These are phyloP conservation scores for Wickerhamomyces canadensis DNA, from an alignment of 805 yeast genomes.

Conservation along the genomic window DNA sequence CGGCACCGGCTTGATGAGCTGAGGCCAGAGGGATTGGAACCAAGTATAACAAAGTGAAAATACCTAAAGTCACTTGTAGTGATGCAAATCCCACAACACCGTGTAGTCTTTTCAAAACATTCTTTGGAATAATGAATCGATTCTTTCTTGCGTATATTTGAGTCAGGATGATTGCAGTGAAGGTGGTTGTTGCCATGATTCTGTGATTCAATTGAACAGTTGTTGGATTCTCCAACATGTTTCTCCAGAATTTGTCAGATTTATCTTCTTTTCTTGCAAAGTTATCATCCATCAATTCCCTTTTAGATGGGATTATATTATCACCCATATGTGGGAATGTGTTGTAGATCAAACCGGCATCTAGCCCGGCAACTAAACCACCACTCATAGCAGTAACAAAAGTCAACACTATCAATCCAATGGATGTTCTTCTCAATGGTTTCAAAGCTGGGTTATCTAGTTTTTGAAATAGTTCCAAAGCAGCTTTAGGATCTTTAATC, in stretches of 20 bases:
- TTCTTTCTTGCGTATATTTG: constrained; percentile 62
- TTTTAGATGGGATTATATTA: constrained; percentile 62
- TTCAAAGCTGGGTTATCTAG: constrained; percentile 57
- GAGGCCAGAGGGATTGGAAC: constrained; percentile 95
- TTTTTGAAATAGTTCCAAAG: constrained; percentile 47
- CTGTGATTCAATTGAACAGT: constrained; percentile 93
- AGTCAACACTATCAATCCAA: constrained; percentile 59
- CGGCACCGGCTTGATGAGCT: constrained; percentile 94
- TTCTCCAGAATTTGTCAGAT: constrained; percentile 85
- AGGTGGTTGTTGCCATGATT: constrained; percentile 75
- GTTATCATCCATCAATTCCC: constrained; percentile 72
- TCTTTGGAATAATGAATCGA: constrained; percentile 50
- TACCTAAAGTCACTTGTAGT: constrained; percentile 81
- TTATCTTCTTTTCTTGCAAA: constrained; percentile 63
- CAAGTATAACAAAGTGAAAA: constrained; percentile 74
- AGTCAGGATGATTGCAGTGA: constrained; percentile 60
- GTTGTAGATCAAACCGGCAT: constrained; percentile 94
- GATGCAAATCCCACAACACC: constrained; percentile 78
- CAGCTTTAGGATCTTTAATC: constrained; percentile 56
- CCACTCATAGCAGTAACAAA: constrained; percentile 95
- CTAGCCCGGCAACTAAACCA: constrained; percentile 96
- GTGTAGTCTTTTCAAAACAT: constrained; percentile 52
- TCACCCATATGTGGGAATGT: constrained; percentile 98
- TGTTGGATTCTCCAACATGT: constrained; percentile 89
- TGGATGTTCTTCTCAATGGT: constrained; percentile 49